Base-by-base conservation (phyloP, 257 asterid genomes). In the Capsicum chinense region DNA sequence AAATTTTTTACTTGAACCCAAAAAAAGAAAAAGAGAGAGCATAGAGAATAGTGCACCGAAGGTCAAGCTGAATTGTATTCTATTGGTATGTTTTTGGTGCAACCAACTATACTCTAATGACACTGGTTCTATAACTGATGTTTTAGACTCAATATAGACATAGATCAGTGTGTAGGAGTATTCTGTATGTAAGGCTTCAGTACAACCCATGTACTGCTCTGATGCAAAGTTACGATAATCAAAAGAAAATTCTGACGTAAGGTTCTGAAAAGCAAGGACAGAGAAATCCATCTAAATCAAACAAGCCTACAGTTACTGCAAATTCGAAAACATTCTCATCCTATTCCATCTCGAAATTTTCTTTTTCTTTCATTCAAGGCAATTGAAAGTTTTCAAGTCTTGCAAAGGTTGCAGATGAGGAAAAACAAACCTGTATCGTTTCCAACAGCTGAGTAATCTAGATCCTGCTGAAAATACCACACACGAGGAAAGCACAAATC, bases 391-490 rank as follows among this genome's bases (percentile, higher is more conserved):
- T 26, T 78, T 78, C 21, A 26, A 33, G 64, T 54, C 42, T 8
- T 78, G 42, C 15, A 74, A 79, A 64, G n/a, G 74, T 17, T 79
- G 78, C 67, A 59, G 76, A 70, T 26, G 59, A 73, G 79, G 85
- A 54, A 85, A 85, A 58, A 68, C 68, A 83, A 85, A 93, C 98
- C 98, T 93, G 97, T 92, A 87, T 95, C 97, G 64, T 89, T 80
- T 66, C 87, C 94, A 58, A 88, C 89, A 69, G 90, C 90, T 26
- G 90, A 85, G 85, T 87, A 89, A 71, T 88, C 84, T 67, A 87
- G 67, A 54, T 84, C 97, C 98, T 95, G 97, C 91, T 90, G 19
- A 84, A 68, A 16, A 79, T 78, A 54, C 7, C 86, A 66, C 1
- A 67, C 37, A 68, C 12, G 19, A 67, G 80, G 21, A 74, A 21